Evolutionary conservation across 2,329 filamentous ascomycete species (phyloP).

Genomic region (Microdochium bolleyi): DNA sequence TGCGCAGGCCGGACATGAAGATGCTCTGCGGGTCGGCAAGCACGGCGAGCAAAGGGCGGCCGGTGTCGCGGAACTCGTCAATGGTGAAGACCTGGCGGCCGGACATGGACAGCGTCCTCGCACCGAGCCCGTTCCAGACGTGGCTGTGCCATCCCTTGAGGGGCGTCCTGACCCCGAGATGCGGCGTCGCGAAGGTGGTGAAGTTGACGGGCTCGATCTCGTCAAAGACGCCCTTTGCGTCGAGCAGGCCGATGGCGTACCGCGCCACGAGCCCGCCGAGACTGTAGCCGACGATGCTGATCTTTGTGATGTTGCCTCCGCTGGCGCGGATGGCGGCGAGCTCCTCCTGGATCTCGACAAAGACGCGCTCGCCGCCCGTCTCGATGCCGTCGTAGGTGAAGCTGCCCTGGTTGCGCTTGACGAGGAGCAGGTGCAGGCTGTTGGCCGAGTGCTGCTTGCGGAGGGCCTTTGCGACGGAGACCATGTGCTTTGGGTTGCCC

Average conservation of each 20-base stretch:
- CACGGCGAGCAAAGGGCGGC: slow-evolving; percentile 70
- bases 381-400: slow-evolving; percentile 67
- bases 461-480: slow-evolving; percentile 57
- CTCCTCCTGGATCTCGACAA: slow-evolving; percentile 58
- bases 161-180: slow-evolving; percentile 68
- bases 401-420: slow-evolving; percentile 65
- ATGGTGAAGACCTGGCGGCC: slow-evolving; percentile 83
- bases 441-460: slow-evolving; percentile 53
- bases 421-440: slow-evolving; percentile 60
- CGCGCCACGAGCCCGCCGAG: slow-evolving; percentile 79
- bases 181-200: slow-evolving; percentile 82
- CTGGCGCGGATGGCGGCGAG: slow-evolving; percentile 45
- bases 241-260: slow-evolving; percentile 78
- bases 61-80: slow-evolving; percentile 77
- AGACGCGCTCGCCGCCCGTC: slow-evolving; percentile 58
- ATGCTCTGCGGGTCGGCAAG: slow-evolving; percentile 78
- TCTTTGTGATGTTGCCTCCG: slow-evolving; percentile 67
- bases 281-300: slow-evolving; percentile 86
- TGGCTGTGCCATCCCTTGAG: slow-evolving; percentile 57
- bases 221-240: slow-evolving; percentile 74
- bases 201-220: slow-evolving; percentile 83
- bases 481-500: slow-evolving; percentile 71
- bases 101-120: slow-evolving; percentile 72
- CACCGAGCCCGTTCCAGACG: slow-evolving; percentile 78
- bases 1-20: slow-evolving; percentile 71